Base-by-base conservation (phyloP, 2,329 filamentous ascomycete species). In the Stagonosporopsis tanaceti region DNA sequence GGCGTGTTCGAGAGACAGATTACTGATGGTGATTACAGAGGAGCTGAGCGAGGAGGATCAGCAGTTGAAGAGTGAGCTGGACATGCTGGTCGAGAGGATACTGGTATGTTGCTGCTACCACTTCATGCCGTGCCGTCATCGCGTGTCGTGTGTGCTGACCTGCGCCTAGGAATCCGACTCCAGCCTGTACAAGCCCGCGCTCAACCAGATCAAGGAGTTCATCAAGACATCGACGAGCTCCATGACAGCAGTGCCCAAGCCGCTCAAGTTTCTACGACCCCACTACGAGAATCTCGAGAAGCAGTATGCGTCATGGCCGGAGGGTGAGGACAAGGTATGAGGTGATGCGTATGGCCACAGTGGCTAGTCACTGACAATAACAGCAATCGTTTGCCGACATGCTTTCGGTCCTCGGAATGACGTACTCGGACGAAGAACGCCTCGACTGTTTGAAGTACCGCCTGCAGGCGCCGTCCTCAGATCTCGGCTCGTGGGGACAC, bases 211-310 rank as follows among this genome's bases (percentile, higher is more conserved):
- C 87, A 98, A 97, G 83, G 92, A 89, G 72, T 96, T 92, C 75
- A 99, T 99, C 84, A 98, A 97, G 84, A 99, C 95, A 53, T 97
- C 95, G 59, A 99, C 95, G 66, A 98, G 93, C 58, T 99, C 96
- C 42, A 99, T 99, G 95, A 99, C 95, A 46, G 95, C 95, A 59
- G 95, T 99, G 61, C 95, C 96, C 24, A 99, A 99, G 81, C 95
- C 95, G 32, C 85, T 99, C 71, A 99, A 99, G 80, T 99, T 99
- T 78, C 86, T 99, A 63, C 88, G 95, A 81, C 95, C 94, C 67
- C 94, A 99, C 79, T 99, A 98, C 81, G 91, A 96, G 79, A 88
- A 90, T 55, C 84, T 99, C 74, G 90, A 90, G 62, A 90, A 90
- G 77, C 82, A 93, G 27, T 97, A 97, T 81, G 93, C 96, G 59